Conservation (phyloP, 305 asterid species). For the Ilex paraguariensis region DNA sequence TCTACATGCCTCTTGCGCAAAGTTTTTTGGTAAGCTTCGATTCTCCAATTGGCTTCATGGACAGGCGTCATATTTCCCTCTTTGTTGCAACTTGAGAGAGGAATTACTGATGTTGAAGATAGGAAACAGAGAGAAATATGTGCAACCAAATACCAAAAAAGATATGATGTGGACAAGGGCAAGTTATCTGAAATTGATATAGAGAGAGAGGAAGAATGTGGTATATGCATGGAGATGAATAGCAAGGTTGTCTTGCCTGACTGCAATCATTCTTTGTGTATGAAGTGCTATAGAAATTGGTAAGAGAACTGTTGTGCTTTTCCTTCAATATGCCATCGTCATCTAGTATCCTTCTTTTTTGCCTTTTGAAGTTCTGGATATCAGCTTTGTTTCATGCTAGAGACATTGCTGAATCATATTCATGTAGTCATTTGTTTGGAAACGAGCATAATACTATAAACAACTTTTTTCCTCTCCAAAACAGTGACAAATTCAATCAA, state of each 20-base stretch:
- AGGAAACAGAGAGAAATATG: slow-evolving; percentile 72
- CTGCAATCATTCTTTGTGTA: slow-evolving; percentile 77
- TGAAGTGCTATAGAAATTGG: slow-evolving; percentile 75
- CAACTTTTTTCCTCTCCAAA: neutral
- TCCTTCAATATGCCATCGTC: neutral
- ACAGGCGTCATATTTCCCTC: slow-evolving; percentile 92
- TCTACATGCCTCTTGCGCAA: no score
- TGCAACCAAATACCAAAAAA: slow-evolving; percentile 46
- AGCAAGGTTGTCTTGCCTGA: slow-evolving; percentile 71
- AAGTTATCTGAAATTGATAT: slow-evolving; percentile 72
- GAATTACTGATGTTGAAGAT: slow-evolving; percentile 75
- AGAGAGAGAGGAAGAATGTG: slow-evolving; percentile 93
- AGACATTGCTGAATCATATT: neutral
- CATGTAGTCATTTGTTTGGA: neutral
- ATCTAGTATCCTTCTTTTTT: neutral
- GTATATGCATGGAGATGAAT: slow-evolving; percentile 76
- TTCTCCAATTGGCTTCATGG: slow-evolving; percentile 7
- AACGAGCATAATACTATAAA: neutral
- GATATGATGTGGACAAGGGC: slow-evolving; percentile 61
- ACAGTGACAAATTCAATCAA: neutral
- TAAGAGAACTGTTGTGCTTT: slow-evolving; percentile 16
- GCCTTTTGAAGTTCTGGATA: slow-evolving; percentile 1
- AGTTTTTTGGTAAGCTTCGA: neutral
- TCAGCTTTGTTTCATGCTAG: neutral
- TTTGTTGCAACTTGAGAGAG: slow-evolving; percentile 68